Conservation (phyloP, 139 green algal species). For the Pleodorina starrii region DNA sequence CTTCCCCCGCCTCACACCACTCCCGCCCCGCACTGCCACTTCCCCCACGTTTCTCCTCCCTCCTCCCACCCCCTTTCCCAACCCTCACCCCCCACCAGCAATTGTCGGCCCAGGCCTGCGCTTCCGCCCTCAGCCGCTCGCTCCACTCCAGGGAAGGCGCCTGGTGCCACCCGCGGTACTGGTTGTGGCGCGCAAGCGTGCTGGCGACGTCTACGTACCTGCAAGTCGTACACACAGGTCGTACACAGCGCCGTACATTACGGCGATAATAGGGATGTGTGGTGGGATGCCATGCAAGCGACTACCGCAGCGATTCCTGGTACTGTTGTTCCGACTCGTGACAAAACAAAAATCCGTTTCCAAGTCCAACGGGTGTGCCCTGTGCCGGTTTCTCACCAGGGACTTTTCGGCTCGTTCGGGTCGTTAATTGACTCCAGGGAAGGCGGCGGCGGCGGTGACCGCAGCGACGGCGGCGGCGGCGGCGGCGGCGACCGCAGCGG, state of each 20-base stretch:
- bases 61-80: no score
- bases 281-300: no score
- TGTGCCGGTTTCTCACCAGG: constrained; percentile 31
- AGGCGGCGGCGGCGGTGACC: neutral
- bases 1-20: no score
- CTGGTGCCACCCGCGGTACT: constrained; percentile 31
- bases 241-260: no score
- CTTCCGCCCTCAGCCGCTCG: neutral
- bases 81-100: constrained; percentile 43
- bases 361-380: no score
- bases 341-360: no score
- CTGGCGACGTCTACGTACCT: neutral
- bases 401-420: neutral
- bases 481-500: neutral
- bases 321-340: no score
- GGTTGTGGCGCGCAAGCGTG: neutral
- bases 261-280: no score
- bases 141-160: constrained; percentile 22
- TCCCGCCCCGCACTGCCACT: no score
- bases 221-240: neutral
- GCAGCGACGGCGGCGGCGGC: neutral
- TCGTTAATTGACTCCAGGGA: neutral
- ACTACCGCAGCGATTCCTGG: no score
- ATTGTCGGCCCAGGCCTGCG: constrained; percentile 42
- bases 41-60: no score